Evolutionary conservation across 2,329 filamentous ascomycete species (phyloP).

Genomic region (Clonostachys solani): DNA sequence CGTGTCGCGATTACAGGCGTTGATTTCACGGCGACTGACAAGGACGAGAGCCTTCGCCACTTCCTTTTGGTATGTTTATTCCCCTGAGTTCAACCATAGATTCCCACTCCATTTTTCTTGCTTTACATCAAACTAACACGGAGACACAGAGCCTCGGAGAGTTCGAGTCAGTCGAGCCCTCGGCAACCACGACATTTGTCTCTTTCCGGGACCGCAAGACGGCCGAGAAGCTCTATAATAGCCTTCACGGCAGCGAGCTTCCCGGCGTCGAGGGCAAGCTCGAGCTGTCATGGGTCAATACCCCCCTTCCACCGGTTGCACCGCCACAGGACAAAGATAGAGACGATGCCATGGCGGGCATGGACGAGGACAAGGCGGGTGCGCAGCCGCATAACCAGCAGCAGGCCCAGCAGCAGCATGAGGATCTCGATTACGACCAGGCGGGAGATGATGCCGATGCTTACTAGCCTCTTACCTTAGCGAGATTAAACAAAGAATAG

Average conservation of each 20-base stretch:
- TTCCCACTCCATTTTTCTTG: not conserved
- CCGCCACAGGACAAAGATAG: not conserved
- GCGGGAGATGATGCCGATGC: slow-evolving; percentile 1
- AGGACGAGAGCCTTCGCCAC: slow-evolving; percentile 67
- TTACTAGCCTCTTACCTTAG: not conserved
- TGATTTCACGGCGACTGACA: slow-evolving; percentile 56
- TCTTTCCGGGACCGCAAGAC: slow-evolving; percentile 65
- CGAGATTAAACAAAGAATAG: too few species aligned
- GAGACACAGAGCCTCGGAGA: slow-evolving; percentile 52
- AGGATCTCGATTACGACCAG: not conserved
- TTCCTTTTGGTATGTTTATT: slow-evolving; percentile 58
- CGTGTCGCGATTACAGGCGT: slow-evolving; percentile 60
- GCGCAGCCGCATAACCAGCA: not conserved
- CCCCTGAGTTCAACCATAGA: not conserved
- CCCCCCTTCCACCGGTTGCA: slow-evolving; percentile 4
- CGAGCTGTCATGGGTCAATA: slow-evolving; percentile 59
- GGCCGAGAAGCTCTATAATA: slow-evolving; percentile 65
- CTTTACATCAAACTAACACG: not conserved
- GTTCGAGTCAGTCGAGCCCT: slow-evolving; percentile 49
- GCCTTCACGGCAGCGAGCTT: slow-evolving; percentile 51
- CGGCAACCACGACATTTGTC: slow-evolving; percentile 42
- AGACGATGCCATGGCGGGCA: not conserved
- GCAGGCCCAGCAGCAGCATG: not conserved
- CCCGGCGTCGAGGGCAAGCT: slow-evolving; percentile 59
- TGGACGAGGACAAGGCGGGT: not conserved